Conservation (phyloP, 2,329 filamentous ascomycete species). For the Aspergillus bombycis region DNA sequence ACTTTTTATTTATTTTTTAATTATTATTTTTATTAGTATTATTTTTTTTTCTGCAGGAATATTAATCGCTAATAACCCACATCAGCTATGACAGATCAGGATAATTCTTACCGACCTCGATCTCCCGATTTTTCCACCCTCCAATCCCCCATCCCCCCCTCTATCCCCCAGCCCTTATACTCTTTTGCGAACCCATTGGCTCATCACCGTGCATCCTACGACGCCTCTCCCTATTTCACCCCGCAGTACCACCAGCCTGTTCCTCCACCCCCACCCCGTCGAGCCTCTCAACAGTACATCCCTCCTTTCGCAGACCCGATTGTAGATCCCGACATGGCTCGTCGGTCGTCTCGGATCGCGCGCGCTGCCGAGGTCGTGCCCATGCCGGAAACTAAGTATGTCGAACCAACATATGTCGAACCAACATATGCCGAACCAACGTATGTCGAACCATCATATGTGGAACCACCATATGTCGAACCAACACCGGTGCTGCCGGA, state of each 20-base stretch:
- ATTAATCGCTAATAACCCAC: slow-evolving; percentile 21
- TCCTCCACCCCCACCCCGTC: slow-evolving; percentile 25
- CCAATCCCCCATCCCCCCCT: slow-evolving; percentile 43
- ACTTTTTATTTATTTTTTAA: not conserved
- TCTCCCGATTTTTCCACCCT: slow-evolving; percentile 57
- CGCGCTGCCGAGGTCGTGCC: slow-evolving; percentile 35
- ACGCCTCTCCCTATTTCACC: slow-evolving; percentile 51
- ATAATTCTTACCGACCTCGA: slow-evolving; percentile 50
- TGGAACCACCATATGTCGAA: not conserved
- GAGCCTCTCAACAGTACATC: slow-evolving; percentile 40
- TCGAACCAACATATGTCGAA: slow-evolving; percentile 16
- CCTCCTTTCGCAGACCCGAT: slow-evolving; percentile 32
- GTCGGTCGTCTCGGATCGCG: slow-evolving; percentile 43
- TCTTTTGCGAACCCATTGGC: slow-evolving; percentile 37
- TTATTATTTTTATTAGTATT: not conserved
- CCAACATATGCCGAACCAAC: not conserved
- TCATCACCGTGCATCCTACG: slow-evolving; percentile 49
- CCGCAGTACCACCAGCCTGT: slow-evolving; percentile 38
- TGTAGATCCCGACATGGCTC: slow-evolving; percentile 43
- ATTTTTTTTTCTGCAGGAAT: slow-evolving; percentile 1
- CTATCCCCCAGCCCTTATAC: slow-evolving; percentile 34
- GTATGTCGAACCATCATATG: not conserved
- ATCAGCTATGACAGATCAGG: slow-evolving; percentile 48
- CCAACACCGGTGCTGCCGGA: slow-evolving; percentile 21
- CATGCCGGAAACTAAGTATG: slow-evolving; percentile 26